These are phyloP conservation scores for Acanthamoeba royreba DNA, from an alignment of 208 protist species.

Conservation along the genomic window DNA sequence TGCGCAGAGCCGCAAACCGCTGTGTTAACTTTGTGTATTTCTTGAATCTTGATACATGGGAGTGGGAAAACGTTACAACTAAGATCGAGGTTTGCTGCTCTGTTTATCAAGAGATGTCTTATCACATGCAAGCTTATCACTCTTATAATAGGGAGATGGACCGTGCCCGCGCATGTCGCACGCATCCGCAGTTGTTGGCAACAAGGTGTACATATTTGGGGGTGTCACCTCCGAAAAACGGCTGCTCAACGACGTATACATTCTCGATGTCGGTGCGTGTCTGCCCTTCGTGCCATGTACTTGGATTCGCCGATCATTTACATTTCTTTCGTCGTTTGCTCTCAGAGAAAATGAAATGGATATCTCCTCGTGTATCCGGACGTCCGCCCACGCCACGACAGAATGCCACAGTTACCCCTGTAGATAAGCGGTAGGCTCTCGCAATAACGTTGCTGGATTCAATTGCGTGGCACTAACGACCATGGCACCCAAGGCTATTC, in stretches of 20 bases:
- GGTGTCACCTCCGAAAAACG: neutral
- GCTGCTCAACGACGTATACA: constrained; percentile 14
- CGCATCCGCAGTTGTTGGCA: neutral
- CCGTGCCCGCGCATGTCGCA: constrained; percentile 9
- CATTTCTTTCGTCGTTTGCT: neutral
- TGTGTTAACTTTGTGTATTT: constrained; percentile 8
- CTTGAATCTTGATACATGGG: neutral
- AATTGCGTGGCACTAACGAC: neutral
- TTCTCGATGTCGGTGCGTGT: constrained; percentile 7
- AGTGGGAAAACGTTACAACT: neutral
- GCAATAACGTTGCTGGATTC: neutral
- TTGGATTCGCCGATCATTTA: neutral
- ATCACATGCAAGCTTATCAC: neutral
- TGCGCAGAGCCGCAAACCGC: neutral
- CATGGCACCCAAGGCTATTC: neutral
- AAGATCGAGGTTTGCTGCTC: neutral
- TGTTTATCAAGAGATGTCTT: neutral
- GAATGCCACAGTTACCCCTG: constrained; percentile 26
- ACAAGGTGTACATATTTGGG: constrained; percentile 41
- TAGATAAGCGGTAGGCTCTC: constrained; percentile 12
- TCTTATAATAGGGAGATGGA: neutral
- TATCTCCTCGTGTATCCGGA: neutral
- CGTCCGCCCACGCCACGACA: constrained; percentile 20
- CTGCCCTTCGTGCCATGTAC: neutral
- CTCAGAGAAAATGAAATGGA: neutral